Percentiles rank a stretch among this genome's conserved stretches.
These are phyloP conservation scores for Neonectria ditissima DNA, from an alignment of 2,329 filamentous ascomycete genomes.

Conservation along the genomic window DNA sequence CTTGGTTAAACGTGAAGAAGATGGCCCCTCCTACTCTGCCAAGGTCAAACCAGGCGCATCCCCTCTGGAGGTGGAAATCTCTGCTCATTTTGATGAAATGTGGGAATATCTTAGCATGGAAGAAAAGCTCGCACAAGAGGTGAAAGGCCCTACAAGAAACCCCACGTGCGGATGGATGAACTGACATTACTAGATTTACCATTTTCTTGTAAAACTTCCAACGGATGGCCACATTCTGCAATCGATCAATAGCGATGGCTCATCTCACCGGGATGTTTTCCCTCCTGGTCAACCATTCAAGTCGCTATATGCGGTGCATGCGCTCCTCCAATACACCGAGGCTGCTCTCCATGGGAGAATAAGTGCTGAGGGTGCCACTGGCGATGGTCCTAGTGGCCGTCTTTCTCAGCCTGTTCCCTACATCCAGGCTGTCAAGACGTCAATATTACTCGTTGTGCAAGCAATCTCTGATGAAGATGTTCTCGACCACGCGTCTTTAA, in stretches of 20 bases:
- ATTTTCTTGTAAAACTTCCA: conserved; percentile 77
- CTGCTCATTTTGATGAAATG: conserved; percentile 84
- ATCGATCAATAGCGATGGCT: conserved; percentile 65
- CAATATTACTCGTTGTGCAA: conserved; percentile 66
- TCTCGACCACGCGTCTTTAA: conserved; percentile 50
- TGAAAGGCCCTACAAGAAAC: conserved; percentile 49
- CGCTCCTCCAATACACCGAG: conserved; percentile 72
- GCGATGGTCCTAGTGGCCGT: conserved; percentile 22
- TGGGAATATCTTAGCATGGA: conserved; percentile 84
- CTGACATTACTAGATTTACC: conserved; percentile 67
- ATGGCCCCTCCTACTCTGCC: conserved; percentile 56
- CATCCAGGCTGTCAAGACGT: conserved; percentile 55
- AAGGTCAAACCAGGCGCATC: conserved; percentile 64
- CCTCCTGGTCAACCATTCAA: conserved; percentile 77
- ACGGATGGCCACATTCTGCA: conserved; percentile 72
- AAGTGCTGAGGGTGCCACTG: conserved; percentile 14
- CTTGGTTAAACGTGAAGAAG: conserved; percentile 71
- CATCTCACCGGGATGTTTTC: conserved; percentile 73
- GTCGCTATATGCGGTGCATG: conserved; percentile 77
- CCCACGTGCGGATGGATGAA: background rate
- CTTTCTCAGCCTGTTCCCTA: conserved; percentile 42
- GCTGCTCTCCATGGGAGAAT: conserved; percentile 49
- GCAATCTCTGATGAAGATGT: conserved; percentile 71
- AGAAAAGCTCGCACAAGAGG: conserved; percentile 75
- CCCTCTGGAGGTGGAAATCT: conserved; percentile 80